Evolutionary conservation across 208 protist species (phyloP).

Genomic region (Leishmania arabica): DNA sequence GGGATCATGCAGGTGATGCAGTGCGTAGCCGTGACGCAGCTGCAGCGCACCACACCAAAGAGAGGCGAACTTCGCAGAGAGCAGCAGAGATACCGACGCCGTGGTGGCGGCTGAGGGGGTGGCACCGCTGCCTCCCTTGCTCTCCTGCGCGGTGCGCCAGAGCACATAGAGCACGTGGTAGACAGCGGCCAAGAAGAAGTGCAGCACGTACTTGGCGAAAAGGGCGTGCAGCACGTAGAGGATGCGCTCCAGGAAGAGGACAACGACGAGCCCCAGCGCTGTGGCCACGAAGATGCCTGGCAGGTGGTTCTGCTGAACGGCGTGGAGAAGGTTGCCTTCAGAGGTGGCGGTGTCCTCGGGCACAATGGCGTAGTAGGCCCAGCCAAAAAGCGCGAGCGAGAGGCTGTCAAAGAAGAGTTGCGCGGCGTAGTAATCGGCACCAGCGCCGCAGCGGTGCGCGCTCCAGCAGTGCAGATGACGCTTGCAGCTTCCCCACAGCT

Average conservation of each 20-base stretch:
- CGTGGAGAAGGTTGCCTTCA: constrained; percentile 50
- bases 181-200: constrained; percentile 27
- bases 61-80: constrained; percentile 47
- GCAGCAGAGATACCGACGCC: constrained; percentile 31
- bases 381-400: constrained; percentile 47
- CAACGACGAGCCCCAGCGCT: constrained; percentile 50
- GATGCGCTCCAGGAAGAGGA: constrained; percentile 64
- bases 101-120: constrained; percentile 12
- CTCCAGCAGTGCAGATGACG: constrained; percentile 19
- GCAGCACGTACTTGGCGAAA: constrained; percentile 43
- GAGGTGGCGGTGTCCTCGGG: constrained; percentile 23
- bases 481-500: constrained; percentile 3
- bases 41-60: constrained; percentile 51
- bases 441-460: constrained; percentile 44
- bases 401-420: constrained; percentile 50
- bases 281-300: constrained; percentile 68
- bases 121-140: not conserved
- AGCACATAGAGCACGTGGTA: constrained; percentile 49
- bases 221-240: constrained; percentile 58
- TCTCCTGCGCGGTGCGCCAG: constrained; percentile 26
- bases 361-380: constrained; percentile 55
- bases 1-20: constrained; percentile 53
- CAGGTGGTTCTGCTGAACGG: constrained; percentile 68
- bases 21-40: constrained; percentile 52
- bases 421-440: constrained; percentile 52